Evolutionary conservation across 1,139 yeast genomes (phyloP), one percentile per base, ranked within the genome.

Genomic region (Pichia kudriavzevii): DNA sequence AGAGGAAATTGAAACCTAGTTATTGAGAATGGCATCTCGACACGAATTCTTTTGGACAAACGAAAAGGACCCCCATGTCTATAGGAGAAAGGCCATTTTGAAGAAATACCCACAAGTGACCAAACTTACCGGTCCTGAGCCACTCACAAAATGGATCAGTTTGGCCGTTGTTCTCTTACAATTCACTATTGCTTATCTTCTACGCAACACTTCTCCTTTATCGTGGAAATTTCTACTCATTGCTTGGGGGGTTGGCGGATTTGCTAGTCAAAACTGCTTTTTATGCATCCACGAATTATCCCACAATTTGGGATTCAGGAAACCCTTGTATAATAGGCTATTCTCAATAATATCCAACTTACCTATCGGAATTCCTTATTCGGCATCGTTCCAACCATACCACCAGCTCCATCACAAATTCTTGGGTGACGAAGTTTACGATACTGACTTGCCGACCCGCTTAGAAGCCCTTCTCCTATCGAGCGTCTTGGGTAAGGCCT

Each of bases 401-500:
- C 96, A 87, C 52, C 84, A 84, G 55, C 66, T 87, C 32, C 96
- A 87, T 53, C 96, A 87, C 60, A 87, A 87, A 58, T 85, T 81
- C 51, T 61, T 82, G 54, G 96, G 96, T n/a, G 95, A 87, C 55
- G 80, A 76, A 47, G 66, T 69, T 33, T 75, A 75, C 52, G 96
- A 87, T 56, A 81, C 95, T 1, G 96, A 87, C 56, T 65, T 87
- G 44, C 96, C 96, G 26, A 87, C 95, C 0, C 57, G 60, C 26
- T 66, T 75, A 24, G 96, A 87, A 58, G 93, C 93, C 0, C 37
- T 79, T 4, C 55, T 87, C 9, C 66, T 87, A 36, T 79, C 88
- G 21, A 81, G 75, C 44, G 73, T 84, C 3, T 68, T 84, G 30
- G 96, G 96, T 2, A 87, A 87, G 58, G 83, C 91, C 1, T 84